Percentiles rank a stretch among this genome's conserved stretches.
Conservation (phyloP, 257 asterid species). For the Solanum bulbocastanum region DNA sequence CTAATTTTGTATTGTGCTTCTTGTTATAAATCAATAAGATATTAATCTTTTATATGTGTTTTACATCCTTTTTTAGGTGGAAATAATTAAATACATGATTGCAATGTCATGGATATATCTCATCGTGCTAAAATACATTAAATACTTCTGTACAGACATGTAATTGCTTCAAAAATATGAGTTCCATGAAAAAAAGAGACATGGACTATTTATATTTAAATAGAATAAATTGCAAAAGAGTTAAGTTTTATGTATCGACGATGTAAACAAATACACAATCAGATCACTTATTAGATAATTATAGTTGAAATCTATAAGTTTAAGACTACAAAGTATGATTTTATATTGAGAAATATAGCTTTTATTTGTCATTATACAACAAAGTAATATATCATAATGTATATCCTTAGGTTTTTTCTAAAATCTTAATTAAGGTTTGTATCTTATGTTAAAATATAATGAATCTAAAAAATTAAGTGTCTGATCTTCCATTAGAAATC, state of each 20-base stretch:
- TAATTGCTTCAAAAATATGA: background rate
- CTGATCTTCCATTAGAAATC: conserved; percentile 24
- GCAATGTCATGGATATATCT: background rate
- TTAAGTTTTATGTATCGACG: background rate
- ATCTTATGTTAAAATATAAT: background rate
- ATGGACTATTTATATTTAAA: background rate
- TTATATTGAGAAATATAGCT: background rate
- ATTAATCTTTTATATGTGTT: background rate
- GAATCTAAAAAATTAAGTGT: background rate
- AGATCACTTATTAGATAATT: background rate
- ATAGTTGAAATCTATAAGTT: background rate
- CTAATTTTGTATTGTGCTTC: background rate
- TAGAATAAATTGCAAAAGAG: background rate
- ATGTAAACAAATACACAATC: background rate
- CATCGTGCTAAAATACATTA: background rate
- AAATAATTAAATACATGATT: background rate
- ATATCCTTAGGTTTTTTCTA: background rate
- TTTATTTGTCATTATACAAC: background rate
- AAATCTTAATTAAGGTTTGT: background rate
- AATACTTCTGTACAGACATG: background rate
- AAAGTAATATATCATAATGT: background rate
- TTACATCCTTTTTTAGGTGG: background rate
- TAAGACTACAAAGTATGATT: background rate
- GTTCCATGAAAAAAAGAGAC: no score
- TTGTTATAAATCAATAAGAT: background rate